These are phyloP conservation scores for Macrophomina phaseolina DNA, from an alignment of 2,329 filamentous ascomycete genomes.

Conservation along the genomic window DNA sequence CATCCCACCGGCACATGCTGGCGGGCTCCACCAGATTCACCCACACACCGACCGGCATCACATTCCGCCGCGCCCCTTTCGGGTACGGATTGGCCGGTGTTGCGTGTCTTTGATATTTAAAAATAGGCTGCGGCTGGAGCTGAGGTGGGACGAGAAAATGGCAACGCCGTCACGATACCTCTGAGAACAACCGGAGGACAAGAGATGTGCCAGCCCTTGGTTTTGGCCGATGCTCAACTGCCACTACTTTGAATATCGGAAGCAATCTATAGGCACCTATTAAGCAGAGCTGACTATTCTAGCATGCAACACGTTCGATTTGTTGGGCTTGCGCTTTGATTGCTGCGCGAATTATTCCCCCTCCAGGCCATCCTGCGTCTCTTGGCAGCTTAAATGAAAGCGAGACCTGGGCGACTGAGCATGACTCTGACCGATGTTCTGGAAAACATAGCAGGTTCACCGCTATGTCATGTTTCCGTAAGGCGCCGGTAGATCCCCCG, in stretches of 20 bases:
- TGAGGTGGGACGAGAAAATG: not conserved
- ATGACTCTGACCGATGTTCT: constrained; percentile 9
- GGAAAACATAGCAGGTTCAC: not conserved
- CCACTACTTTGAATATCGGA: not conserved
- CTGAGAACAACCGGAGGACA: not conserved
- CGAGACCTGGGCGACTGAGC: not conserved
- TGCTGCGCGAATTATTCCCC: not conserved
- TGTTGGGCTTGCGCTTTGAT: not conserved
- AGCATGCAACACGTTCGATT: not conserved
- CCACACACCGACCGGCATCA: not conserved
- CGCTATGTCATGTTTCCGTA: not conserved
- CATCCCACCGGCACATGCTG: not conserved
- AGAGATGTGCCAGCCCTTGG: not conserved
- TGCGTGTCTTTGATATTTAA: not conserved
- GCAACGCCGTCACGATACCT: not conserved
- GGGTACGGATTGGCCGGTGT: not conserved
- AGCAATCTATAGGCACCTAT: not conserved
- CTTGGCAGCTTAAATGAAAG: not conserved
- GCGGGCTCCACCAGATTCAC: not conserved
- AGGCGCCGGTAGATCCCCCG: not conserved
- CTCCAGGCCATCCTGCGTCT: not conserved
- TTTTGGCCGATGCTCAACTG: not conserved
- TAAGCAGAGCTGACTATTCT: not conserved
- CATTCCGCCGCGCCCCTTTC: not conserved
- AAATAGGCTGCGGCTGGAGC: not conserved